These are phyloP conservation scores for Trichophyton simii DNA, from an alignment of 2,329 filamentous ascomycete genomes.

Conservation along the genomic window DNA sequence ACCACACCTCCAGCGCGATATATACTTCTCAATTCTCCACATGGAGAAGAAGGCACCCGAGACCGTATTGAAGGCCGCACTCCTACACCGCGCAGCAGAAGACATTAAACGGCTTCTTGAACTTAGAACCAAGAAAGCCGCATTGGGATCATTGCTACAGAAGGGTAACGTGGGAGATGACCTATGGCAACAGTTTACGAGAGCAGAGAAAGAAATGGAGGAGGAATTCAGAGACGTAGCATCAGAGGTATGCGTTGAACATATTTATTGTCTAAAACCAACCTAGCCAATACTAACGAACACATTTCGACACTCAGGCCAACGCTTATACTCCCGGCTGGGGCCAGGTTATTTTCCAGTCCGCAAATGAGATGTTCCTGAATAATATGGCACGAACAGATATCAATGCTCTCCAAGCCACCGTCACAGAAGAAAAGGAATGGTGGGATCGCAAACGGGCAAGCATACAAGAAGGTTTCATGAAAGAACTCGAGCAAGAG, in stretches of 20 bases:
- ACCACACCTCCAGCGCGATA: slow-evolving; percentile 77
- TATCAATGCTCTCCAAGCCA: slow-evolving; percentile 60
- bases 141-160: slow-evolving; percentile 69
- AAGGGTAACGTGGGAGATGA: slow-evolving; percentile 91
- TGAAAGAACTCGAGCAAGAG: slow-evolving; percentile 59
- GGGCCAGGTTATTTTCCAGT: slow-evolving; percentile 94
- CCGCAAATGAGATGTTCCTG: slow-evolving; percentile 86
- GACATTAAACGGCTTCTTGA: slow-evolving; percentile 87
- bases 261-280: neutral
- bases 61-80: slow-evolving; percentile 72
- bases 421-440: slow-evolving; percentile 60
- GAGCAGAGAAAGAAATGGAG: slow-evolving; percentile 96
- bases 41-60: slow-evolving; percentile 64
- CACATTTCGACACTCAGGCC: slow-evolving; percentile 44
- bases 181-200: slow-evolving; percentile 79
- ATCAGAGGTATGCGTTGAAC: slow-evolving; percentile 53
- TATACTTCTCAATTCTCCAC: slow-evolving; percentile 87
- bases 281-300: neutral
- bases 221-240: slow-evolving; percentile 91
- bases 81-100: slow-evolving; percentile 78
- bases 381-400: slow-evolving; percentile 65
- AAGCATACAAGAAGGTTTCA: slow-evolving; percentile 61
- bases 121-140: slow-evolving; percentile 76
- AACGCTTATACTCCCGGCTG: slow-evolving; percentile 80
- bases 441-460: slow-evolving; percentile 85